Evolutionary conservation across 2,329 filamentous ascomycete species (phyloP), one percentile per base, ranked within the genome.

Genomic region (Tolypocladium inflatum): DNA sequence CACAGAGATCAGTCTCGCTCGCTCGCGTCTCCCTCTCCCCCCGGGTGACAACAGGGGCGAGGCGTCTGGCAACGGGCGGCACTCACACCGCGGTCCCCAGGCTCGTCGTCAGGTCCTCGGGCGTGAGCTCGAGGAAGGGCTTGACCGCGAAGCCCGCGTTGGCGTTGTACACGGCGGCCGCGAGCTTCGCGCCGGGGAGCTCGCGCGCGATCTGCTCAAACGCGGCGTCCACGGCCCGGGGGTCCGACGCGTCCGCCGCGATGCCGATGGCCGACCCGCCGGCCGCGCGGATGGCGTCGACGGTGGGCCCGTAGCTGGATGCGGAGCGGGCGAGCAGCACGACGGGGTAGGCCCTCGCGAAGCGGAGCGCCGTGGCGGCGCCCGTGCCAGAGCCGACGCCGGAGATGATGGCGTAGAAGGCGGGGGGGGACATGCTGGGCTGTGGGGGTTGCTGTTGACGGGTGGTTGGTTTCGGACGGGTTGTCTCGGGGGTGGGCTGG

Each of bases 211-310:
- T 85, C 45, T 77, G 70, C n/a, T 83, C 75, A 57, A 91, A 85
- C 0, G 87, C 88, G 11, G 65, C 63, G 50, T 78, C 76, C 0
- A 90, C 71, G 51, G 76, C 74, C 1, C 64, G 56, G 1, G 77
- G 68, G 58, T 83, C 80, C 0, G 65, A 56, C 1, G 66, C 65
- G 39, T 74, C 71, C 33, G 88, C 81, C 6, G 81, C 79, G 65
- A 93, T 82, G 17, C 89, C 88, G 15, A 91, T 73, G 1, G 89
- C 90, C 54, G 81, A 79, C 2, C 90, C 89, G 13, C 89, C 89
- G 0, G 74, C 70, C 6, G 74, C 69, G 58, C 85, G 85, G 73
- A 94, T 91, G 64, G 90, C 87, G 3, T 80, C 69, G 8, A 89
- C 85, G 3, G 90, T 78, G n/a, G 78, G 73, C 58, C 83, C 77